A percentile compares a stretch with the other conserved stretches of the same genome.
Evolutionary conservation across 139 green algal species (phyloP).

Genomic region (Picochlorum sp.): DNA sequence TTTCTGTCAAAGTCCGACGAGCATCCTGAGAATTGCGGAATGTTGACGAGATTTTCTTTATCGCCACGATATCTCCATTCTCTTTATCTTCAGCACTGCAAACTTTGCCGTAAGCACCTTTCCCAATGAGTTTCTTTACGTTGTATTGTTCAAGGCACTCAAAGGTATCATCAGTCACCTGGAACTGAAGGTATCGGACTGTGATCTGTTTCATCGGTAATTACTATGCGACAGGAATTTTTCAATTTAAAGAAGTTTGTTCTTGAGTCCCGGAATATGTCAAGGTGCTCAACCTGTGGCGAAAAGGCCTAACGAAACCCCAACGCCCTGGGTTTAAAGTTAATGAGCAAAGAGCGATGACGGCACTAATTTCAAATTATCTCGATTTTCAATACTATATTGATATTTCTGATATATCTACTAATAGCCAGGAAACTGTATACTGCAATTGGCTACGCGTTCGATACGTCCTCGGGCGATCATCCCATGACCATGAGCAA

Average conservation of each 20-base stretch:
- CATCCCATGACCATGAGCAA: no score
- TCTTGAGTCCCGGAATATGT: background rate
- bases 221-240: background rate
- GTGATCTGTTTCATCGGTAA: conserved; percentile 15
- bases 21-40: conserved; percentile 93
- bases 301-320: no score
- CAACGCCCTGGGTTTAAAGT: no score
- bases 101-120: conserved; percentile 95
- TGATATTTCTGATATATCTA: no score
- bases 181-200: conserved; percentile 24
- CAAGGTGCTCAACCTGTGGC: no score
- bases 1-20: conserved; percentile 83
- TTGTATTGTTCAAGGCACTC: conserved; percentile 18
- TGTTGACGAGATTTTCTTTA: conserved; percentile 85
- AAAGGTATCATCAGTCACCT: conserved; percentile 15
- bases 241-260: background rate
- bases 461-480: no score
- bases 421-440: no score
- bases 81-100: conserved; percentile 75
- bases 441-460: no score
- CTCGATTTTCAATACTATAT: no score
- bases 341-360: no score
- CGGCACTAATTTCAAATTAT: no score
- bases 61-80: conserved; percentile 76
- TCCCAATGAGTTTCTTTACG: conserved; percentile 63